Conservation (phyloP, 441 rosid species). For the Populus hybrid region DNA sequence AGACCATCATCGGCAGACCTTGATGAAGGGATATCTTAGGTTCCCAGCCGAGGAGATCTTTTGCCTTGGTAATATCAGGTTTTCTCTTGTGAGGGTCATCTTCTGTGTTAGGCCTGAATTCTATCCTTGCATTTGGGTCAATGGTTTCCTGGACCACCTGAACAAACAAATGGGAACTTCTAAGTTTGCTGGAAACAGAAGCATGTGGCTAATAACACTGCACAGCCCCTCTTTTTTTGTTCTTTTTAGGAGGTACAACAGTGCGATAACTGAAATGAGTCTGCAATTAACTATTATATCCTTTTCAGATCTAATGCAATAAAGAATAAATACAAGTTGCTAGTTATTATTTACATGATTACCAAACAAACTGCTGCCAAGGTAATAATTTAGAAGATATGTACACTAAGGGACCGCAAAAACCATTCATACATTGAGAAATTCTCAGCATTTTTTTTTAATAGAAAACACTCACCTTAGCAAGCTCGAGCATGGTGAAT, state of each 20-base stretch:
- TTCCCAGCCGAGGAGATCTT: conserved; percentile 83
- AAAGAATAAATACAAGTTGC: not conserved
- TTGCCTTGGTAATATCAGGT: conserved; percentile 83
- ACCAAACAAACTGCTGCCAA: not conserved
- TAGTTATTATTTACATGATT: not conserved
- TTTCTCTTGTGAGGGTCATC: conserved; percentile 99
- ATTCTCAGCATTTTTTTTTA: not conserved
- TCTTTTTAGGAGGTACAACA: not conserved
- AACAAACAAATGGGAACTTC: conserved; percentile 1
- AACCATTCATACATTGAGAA: not conserved
- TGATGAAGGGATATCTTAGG: conserved; percentile 77
- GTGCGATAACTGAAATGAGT: not conserved
- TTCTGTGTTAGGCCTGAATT: conserved; percentile 84
- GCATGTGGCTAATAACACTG: not conserved
- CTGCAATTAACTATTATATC: not conserved
- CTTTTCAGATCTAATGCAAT: not conserved
- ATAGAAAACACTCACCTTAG: conserved; percentile 44
- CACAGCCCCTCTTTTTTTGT: not conserved
- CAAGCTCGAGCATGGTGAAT: conserved; percentile 88
- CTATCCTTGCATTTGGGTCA: conserved; percentile 83
- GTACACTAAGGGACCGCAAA: not conserved
- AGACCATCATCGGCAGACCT: conserved; percentile 87
- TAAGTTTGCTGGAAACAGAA: conserved; percentile 7
- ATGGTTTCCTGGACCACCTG: conserved; percentile 95
- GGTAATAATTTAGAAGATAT: not conserved